Evolutionary conservation across 2,329 filamentous ascomycete species (phyloP).

Genomic region (Cytospora piceae): DNA sequence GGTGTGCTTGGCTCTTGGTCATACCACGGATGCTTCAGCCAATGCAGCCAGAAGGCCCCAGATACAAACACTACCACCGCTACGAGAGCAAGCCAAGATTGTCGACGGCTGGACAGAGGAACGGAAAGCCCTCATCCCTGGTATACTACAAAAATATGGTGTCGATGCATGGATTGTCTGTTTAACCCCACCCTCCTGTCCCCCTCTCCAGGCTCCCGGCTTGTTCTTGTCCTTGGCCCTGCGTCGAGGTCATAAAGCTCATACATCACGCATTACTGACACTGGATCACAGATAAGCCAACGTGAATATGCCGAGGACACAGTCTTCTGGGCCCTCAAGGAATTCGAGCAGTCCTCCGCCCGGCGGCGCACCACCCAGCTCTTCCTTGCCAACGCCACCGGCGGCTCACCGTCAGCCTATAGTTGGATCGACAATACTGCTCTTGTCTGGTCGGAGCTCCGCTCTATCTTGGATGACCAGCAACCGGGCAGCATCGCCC

Average conservation of each 20-base stretch:
- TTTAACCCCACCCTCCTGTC: conserved; percentile 19
- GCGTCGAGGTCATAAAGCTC: background rate
- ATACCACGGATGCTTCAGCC: conserved; percentile 6
- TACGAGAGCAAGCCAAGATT: conserved; percentile 49
- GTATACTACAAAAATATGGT: conserved; percentile 47
- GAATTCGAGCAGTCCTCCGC: conserved; percentile 51
- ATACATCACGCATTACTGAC: background rate
- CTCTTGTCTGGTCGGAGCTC: conserved; percentile 47
- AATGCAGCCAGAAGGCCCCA: conserved; percentile 34
- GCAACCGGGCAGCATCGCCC: conserved; percentile 44
- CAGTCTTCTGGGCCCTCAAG: conserved; percentile 56
- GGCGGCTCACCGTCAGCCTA: conserved; percentile 39
- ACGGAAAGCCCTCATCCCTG: conserved; percentile 46
- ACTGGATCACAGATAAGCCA: conserved; percentile 48
- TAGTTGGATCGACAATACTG: conserved; percentile 53
- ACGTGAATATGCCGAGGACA: conserved; percentile 56
- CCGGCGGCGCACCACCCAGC: conserved; percentile 52
- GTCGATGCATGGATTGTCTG: conserved; percentile 54
- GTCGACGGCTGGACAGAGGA: conserved; percentile 50
- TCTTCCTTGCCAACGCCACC: conserved; percentile 49
- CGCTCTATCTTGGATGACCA: conserved; percentile 42
- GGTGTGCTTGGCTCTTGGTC: conserved; percentile 15
- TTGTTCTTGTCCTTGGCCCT: background rate
- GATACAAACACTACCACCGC: conserved; percentile 46
- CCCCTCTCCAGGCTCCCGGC: background rate